Conservation (phyloP, 2,329 filamentous ascomycete species). For the Arachnomyces sp. region DNA sequence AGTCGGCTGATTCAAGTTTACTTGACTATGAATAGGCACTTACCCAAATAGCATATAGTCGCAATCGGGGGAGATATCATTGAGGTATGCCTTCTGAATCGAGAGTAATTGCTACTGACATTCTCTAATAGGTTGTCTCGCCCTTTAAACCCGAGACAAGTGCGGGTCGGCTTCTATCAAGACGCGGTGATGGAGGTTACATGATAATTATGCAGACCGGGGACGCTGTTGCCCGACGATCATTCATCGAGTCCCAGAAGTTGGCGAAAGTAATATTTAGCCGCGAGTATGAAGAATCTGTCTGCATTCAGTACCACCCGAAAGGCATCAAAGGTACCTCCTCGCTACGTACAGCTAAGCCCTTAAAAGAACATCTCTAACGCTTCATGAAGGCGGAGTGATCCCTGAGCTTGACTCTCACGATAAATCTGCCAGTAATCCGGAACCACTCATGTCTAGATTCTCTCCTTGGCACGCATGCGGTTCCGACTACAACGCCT, state of each 20-base stretch:
- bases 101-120: background rate
- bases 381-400: constrained; percentile 26
- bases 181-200: constrained; percentile 39
- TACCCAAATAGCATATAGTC: constrained; percentile 21
- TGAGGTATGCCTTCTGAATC: constrained; percentile 20
- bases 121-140: constrained; percentile 24
- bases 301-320: constrained; percentile 38
- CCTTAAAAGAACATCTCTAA: background rate
- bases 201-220: constrained; percentile 43
- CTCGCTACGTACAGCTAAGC: background rate
- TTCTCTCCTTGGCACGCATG: constrained; percentile 41
- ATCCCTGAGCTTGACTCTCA: constrained; percentile 39
- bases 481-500: constrained; percentile 27
- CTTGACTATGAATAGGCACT: too few species aligned
- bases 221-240: constrained; percentile 29
- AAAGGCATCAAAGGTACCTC: constrained; percentile 31
- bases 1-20: constrained; percentile 4
- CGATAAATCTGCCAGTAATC: constrained; percentile 22
- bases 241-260: constrained; percentile 28
- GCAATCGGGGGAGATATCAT: constrained; percentile 38
- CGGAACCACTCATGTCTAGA: constrained; percentile 27
- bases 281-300: constrained; percentile 25
- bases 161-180: constrained; percentile 33
- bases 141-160: constrained; percentile 32
- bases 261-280: constrained; percentile 32